Evolutionary conservation across 257 asterid species (phyloP), one percentile per base, ranked within the genome.

Genomic region (Paulownia fortunei): DNA sequence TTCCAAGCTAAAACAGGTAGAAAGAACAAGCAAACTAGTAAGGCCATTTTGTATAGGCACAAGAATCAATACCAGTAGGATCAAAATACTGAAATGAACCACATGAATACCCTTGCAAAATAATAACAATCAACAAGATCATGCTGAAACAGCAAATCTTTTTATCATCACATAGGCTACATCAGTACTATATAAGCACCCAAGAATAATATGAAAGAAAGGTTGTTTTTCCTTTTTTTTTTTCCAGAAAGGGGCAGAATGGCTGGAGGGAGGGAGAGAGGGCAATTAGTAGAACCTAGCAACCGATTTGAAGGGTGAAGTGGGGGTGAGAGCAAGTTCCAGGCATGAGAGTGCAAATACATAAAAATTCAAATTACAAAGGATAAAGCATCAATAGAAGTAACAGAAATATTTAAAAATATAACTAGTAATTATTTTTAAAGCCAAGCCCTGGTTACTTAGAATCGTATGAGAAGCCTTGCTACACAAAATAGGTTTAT

Each of bases 1-100:
- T 65, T 87, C 87, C 88, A 89, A 76, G 82, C 95, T 89, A 82
- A 83, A 87, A 86, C 68, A 85, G 54, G 78, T 23, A 72, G 51
- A 79, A 78, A 51, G 56, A 69, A 88, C 32, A 76, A 77, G 59
- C 12, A 26, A 80, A 61, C 71, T 19, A 73, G 65, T 75, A 30
- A 86, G 82, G 72, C 44, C 47, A 6, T 70, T 77, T 27, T 9
- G 61, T 47, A 62, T 32, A 19, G 59, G 68, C 67, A 56, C n/a
- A 49, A 71, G 41, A 74, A 64, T 62, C 58, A 34, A 60, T 62
- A 59, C 56, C 44, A 65, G 37, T 54, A 66, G 63, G 18, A 42
- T 71, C 60, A 65, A 63, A 65, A 63, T 39, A 41, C 34, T 39
- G 68, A 63, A 79, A 24, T 67, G n/a, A 60, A 74, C 77, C 32